Conservation (phyloP, 306 rosid species). For the Astragalus membranaceus region DNA sequence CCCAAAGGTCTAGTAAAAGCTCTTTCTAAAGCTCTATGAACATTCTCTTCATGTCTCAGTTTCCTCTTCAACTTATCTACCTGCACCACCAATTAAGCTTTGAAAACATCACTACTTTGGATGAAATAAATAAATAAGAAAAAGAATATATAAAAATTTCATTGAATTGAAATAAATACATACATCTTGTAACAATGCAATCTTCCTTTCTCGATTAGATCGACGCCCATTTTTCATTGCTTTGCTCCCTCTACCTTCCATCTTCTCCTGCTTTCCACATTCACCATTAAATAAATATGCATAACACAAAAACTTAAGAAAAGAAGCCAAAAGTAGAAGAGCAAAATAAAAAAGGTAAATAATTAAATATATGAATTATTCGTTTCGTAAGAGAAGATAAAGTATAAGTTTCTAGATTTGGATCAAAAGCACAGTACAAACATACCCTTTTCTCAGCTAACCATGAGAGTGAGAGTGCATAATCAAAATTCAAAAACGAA, state of each 20-base stretch:
- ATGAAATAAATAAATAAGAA: not conserved
- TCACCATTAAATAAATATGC: slow-evolving; percentile 35
- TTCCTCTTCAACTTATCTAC: slow-evolving; percentile 93
- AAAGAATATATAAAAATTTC: not conserved
- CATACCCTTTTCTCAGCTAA: slow-evolving; percentile 21
- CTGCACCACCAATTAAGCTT: slow-evolving; percentile 32
- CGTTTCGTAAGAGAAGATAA: slow-evolving; percentile 44
- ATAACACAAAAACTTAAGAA: not conserved
- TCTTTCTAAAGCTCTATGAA: slow-evolving; percentile 96
- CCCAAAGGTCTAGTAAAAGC: slow-evolving; percentile 96
- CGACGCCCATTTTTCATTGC: slow-evolving; percentile 52
- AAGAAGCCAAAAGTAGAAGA: not conserved
- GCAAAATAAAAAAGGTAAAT: not conserved
- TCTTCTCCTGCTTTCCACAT: slow-evolving; percentile 59
- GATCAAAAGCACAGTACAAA: slow-evolving; percentile 33
- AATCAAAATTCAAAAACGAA: slow-evolving; percentile 7
- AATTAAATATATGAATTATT: slow-evolving; percentile 23
- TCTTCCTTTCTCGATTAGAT: slow-evolving; percentile 74
- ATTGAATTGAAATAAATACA: not conserved
- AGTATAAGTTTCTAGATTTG: slow-evolving; percentile 45
- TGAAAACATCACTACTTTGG: not conserved
- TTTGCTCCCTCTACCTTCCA: slow-evolving; percentile 49
- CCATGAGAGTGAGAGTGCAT: not conserved
- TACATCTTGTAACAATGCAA: slow-evolving; percentile 92
- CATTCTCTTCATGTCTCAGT: slow-evolving; percentile 96